These are phyloP conservation scores for Penicillium occitanis DNA, from an alignment of 2,329 filamentous ascomycete species.

Conservation along the genomic window DNA sequence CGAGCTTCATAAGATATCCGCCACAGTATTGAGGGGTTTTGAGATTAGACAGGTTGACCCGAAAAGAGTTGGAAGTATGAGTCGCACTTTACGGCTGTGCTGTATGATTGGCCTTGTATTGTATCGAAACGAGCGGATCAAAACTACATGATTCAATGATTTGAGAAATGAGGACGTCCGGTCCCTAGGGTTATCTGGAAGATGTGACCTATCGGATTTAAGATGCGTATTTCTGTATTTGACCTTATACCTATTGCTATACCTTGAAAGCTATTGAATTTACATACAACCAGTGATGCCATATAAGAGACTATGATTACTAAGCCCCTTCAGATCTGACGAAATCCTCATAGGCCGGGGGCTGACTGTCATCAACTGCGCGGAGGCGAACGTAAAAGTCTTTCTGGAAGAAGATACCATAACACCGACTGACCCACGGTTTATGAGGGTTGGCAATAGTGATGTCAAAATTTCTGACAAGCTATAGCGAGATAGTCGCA, in stretches of 20 bases:
- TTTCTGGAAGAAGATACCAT: constrained; percentile 15
- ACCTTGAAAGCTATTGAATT: too few species aligned
- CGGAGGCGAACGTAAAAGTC: constrained; percentile 14
- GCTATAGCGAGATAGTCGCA: background rate
- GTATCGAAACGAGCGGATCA: background rate
- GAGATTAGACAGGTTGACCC: constrained; percentile 1
- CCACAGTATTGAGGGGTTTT: background rate
- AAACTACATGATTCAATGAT: background rate
- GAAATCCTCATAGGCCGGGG: background rate
- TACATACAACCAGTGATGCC: too few species aligned
- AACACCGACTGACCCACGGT: constrained; percentile 8
- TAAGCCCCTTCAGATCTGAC: background rate
- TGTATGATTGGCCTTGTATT: background rate
- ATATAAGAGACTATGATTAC: too few species aligned
- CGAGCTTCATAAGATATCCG: background rate
- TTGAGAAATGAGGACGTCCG: background rate
- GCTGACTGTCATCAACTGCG: background rate
- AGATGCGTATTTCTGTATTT: too few species aligned
- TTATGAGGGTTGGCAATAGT: constrained; percentile 8
- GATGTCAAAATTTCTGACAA: constrained; percentile 9
- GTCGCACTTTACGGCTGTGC: background rate
- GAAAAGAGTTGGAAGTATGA: background rate
- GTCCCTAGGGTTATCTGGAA: too few species aligned
- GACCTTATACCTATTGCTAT: too few species aligned
- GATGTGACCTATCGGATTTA: too few species aligned